Percentiles rank a stretch among this genome's conserved stretches.
These are phyloP conservation scores for Paraphaeosphaeria sporulosa DNA, from an alignment of 2,329 filamentous ascomycete species.

Conservation along the genomic window DNA sequence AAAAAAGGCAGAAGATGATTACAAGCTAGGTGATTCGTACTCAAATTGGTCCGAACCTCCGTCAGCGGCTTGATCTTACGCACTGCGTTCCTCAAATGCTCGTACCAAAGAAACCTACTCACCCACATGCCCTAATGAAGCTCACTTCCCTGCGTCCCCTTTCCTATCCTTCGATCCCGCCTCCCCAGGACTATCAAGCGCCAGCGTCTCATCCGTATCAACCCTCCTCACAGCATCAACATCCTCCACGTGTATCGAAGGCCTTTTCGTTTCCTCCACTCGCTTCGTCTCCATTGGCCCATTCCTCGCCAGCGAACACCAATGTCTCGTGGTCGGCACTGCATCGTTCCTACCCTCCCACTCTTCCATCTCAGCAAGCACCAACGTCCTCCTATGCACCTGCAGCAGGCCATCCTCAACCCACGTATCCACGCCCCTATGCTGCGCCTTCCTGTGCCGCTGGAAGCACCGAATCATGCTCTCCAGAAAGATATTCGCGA, in stretches of 20 bases:
- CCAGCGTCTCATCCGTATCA: slow-evolving; percentile 1
- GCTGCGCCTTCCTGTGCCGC: slow-evolving; percentile 2
- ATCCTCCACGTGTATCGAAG: background rate
- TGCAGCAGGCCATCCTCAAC: slow-evolving; percentile 14
- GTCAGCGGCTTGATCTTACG: no score
- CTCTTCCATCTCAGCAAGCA: background rate
- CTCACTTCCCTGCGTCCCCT: background rate
- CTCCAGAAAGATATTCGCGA: slow-evolving; percentile 14
- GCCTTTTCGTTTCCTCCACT: background rate
- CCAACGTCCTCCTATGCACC: slow-evolving; percentile 1
- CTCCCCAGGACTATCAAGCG: background rate
- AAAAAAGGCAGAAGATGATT: no score
- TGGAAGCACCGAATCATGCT: slow-evolving; percentile 1
- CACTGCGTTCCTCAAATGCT: no score
- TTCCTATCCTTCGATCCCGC: background rate
- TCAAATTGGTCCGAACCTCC: no score
- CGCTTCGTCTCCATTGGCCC: background rate
- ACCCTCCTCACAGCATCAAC: slow-evolving; percentile 5
- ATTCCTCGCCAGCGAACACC: background rate
- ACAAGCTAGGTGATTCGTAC: no score
- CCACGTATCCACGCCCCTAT: slow-evolving; percentile 13
- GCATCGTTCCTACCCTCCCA: background rate
- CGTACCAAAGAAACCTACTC: no score
- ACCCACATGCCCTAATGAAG: background rate
- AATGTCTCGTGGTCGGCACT: background rate